These are phyloP conservation scores for Venturia aucupariae DNA, from an alignment of 2,329 filamentous ascomycete genomes.

Conservation along the genomic window DNA sequence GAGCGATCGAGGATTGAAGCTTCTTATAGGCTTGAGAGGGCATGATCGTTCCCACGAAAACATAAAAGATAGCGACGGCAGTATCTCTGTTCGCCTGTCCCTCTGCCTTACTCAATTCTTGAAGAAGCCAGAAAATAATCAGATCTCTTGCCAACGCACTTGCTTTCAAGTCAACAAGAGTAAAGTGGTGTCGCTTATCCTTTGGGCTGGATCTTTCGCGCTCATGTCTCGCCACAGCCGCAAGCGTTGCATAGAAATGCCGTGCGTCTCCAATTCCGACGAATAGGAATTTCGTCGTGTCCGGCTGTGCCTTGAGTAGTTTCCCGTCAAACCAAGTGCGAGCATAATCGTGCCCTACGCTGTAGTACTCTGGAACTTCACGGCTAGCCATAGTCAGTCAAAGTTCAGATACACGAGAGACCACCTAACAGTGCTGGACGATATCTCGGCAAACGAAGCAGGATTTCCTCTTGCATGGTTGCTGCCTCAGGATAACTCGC, in stretches of 20 bases:
- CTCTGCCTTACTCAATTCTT: background rate
- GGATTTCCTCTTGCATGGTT: background rate
- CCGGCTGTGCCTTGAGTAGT: background rate
- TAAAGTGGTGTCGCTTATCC: background rate
- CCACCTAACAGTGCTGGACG: background rate
- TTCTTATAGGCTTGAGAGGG: background rate
- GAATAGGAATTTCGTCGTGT: background rate
- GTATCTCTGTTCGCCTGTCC: background rate
- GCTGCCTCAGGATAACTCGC: background rate
- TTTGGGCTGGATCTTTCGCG: background rate
- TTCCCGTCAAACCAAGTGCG: background rate
- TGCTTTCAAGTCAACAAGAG: background rate
- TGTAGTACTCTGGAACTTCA: background rate
- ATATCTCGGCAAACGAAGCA: slow-evolving; percentile 1
- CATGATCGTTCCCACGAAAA: slow-evolving; percentile 1
- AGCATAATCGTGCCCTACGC: background rate
- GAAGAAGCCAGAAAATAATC: background rate
- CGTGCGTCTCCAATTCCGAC: background rate
- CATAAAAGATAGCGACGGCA: background rate
- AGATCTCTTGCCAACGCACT: background rate
- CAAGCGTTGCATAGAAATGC: background rate
- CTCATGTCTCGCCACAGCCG: background rate
- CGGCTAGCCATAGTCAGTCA: background rate
- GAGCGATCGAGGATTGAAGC: background rate
- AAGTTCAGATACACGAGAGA: background rate